Evolutionary conservation across 2,329 filamentous ascomycete genomes (phyloP).

Genomic region (Domatiomyces catenatus): DNA sequence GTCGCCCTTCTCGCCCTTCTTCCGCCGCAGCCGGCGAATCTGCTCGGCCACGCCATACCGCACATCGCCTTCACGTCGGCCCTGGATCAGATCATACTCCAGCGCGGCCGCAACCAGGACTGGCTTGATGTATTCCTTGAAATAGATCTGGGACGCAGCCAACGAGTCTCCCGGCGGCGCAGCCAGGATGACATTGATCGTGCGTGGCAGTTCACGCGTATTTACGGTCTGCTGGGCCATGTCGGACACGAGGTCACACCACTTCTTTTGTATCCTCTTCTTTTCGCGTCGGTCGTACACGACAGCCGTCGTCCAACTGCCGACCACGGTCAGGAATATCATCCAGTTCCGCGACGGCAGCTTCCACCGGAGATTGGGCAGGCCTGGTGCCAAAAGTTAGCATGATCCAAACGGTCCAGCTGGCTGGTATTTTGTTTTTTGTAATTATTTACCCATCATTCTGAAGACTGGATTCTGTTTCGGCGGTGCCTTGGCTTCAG

Average conservation of each 20-base stretch:
- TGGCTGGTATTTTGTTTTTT: not conserved
- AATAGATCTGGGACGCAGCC: constrained; percentile 77
- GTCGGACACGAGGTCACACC: constrained; percentile 71
- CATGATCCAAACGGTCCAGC: not conserved
- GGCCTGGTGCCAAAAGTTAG: constrained; percentile 35
- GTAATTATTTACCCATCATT: constrained; percentile 43
- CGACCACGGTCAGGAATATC: constrained; percentile 74
- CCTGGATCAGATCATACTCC: constrained; percentile 94
- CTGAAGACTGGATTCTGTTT: constrained; percentile 56
- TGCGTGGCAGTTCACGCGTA: constrained; percentile 59
- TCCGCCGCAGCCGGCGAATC: constrained; percentile 52
- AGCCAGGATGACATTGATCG: constrained; percentile 71
- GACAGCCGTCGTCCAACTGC: constrained; percentile 62
- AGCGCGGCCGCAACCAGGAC: constrained; percentile 75
- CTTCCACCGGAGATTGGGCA: constrained; percentile 67
- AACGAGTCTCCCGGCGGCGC: constrained; percentile 77
- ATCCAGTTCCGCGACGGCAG: constrained; percentile 95
- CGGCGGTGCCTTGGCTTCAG: constrained; percentile 25
- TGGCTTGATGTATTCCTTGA: constrained; percentile 89
- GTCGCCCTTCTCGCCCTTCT: constrained; percentile 40
- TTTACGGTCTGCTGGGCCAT: constrained; percentile 63
- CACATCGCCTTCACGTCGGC: constrained; percentile 81
- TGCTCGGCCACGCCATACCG: constrained; percentile 73
- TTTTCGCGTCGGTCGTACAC: constrained; percentile 90
- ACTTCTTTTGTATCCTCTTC: constrained; percentile 68